Evolutionary conservation across 176 grass and related monocot genomes (phyloP).

Genomic region (Echinochloa phyllopogon): DNA sequence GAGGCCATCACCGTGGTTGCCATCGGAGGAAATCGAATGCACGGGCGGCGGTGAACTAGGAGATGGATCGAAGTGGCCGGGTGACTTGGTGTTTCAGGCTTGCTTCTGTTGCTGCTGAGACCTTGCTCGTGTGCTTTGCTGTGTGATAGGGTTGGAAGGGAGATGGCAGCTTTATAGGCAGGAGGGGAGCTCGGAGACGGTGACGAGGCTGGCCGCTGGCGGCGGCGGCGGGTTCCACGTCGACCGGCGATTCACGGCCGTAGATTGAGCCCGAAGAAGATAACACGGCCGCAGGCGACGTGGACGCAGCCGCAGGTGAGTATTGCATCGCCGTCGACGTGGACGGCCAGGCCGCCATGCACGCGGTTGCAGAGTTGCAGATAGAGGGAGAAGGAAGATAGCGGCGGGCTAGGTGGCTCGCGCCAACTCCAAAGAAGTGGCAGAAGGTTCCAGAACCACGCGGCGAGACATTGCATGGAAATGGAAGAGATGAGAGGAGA

Average conservation of each 20-base stretch:
- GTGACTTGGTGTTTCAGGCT: no score
- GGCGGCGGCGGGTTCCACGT: not conserved
- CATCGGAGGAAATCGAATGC: not conserved
- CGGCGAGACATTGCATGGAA: no score
- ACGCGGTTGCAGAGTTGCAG: not conserved
- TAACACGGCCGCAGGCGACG: no score
- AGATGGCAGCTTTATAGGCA: not conserved
- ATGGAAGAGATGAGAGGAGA: no score
- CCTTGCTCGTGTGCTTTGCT: not conserved
- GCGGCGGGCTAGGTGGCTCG: not conserved
- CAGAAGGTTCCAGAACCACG: not conserved
- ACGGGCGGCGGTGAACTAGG: not conserved
- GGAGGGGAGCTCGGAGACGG: not conserved
- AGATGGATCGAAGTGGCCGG: not conserved
- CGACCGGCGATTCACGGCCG: not conserved
- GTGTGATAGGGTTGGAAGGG: not conserved
- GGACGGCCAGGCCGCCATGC: not conserved
- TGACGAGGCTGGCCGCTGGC: not conserved
- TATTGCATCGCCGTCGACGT: not conserved
- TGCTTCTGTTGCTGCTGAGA: not conserved
- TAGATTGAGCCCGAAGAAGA: not conserved
- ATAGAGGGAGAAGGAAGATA: no score
- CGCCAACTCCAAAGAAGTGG: not conserved
- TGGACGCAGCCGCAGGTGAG: not conserved
- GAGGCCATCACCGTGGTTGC: not conserved